These are phyloP conservation scores for Conringia planisiliqua DNA, from an alignment of 345 rosid genomes.

Conservation along the genomic window DNA sequence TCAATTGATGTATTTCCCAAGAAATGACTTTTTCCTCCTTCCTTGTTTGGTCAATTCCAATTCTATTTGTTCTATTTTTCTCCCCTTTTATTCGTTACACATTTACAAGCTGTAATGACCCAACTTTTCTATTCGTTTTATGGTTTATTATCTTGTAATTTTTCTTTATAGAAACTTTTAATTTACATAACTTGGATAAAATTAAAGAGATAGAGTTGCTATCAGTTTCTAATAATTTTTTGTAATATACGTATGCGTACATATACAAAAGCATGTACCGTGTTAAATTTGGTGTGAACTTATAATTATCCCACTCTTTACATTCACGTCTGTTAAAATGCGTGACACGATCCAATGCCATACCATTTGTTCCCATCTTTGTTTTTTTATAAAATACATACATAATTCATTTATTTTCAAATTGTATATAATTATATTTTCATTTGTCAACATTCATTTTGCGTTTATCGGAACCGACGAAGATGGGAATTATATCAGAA, in stretches of 20 bases:
- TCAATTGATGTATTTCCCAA: conserved; percentile 21
- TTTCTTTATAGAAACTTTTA: neutral
- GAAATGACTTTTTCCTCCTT: conserved; percentile 3
- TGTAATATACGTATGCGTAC: neutral
- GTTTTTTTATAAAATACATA: neutral
- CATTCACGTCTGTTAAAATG: conserved; percentile 30
- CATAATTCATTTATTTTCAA: neutral
- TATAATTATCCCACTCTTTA: conserved; percentile 13
- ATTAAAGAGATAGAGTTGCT: neutral
- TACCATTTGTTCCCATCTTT: neutral
- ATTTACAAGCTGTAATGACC: neutral
- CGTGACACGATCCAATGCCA: conserved; percentile 27
- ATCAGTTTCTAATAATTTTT: neutral
- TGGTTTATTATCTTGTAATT: neutral
- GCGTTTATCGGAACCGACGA: conserved; percentile 27
- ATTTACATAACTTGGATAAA: neutral
- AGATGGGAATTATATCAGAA: conserved; percentile 14
- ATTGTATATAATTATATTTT: neutral
- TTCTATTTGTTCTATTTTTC: conserved; percentile 1
- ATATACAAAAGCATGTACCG: neutral
- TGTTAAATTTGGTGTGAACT: conserved; percentile 25
- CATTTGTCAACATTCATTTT: conserved; percentile 20
- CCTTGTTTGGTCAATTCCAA: conserved; percentile 9
- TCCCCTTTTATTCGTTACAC: neutral
- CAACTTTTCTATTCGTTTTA: neutral